A percentile compares a stretch with the other conserved stretches of the same genome.
phyloP scores from a whole-genome alignment of 306 rosid genomes.

The Vachellia pachyceras region DNA sequence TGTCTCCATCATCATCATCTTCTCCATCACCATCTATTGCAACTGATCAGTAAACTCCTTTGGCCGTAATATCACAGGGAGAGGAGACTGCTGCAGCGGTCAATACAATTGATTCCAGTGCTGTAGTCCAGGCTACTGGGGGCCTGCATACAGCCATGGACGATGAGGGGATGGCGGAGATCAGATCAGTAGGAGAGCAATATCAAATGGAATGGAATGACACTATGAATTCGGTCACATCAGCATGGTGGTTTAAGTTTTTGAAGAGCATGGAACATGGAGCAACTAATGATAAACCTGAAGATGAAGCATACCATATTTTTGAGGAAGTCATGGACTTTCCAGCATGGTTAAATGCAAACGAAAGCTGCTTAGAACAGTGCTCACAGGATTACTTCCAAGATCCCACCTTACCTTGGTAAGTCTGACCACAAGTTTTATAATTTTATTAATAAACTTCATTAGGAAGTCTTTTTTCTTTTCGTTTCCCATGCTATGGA shows the following conservation, averaged over 20 bases:
- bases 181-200: conserved; percentile 66
- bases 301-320: conserved; percentile 42
- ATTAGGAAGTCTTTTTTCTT: conserved; percentile 12
- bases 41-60: conserved; percentile 49
- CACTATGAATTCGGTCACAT: conserved; percentile 60
- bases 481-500: background rate
- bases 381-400: conserved; percentile 49
- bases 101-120: conserved; percentile 31
- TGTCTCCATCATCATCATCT: conserved; percentile 47
- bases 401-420: conserved; percentile 67
- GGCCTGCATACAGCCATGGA: conserved; percentile 66
- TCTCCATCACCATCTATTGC: conserved; percentile 42
- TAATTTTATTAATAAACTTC: conserved; percentile 19
- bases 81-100: conserved; percentile 42
- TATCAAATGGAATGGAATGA: conserved; percentile 84
- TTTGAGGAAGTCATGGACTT: conserved; percentile 61
- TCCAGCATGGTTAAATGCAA: conserved; percentile 64
- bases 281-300: conserved; percentile 38
- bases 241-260: conserved; percentile 75
- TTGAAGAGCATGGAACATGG: conserved; percentile 56
- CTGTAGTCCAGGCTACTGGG: conserved; percentile 31
- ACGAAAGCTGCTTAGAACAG: conserved; percentile 55
- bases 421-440: conserved; percentile 37
- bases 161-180: conserved; percentile 78
- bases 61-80: conserved; percentile 41